Evolutionary conservation across 345 rosid species (phyloP).

Genomic region (Carallia brachiata): DNA sequence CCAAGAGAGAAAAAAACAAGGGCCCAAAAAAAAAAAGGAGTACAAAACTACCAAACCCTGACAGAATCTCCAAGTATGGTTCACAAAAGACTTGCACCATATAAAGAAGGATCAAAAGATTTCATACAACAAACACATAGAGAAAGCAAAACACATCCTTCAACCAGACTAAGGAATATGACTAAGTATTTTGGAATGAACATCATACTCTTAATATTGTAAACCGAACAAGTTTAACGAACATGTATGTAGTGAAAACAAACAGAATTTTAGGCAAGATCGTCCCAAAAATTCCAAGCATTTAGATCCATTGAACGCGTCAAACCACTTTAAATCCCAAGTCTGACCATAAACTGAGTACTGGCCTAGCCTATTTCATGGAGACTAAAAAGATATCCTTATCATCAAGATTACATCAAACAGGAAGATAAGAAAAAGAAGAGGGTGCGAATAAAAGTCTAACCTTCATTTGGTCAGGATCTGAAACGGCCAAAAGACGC

Average conservation of each 20-base stretch:
- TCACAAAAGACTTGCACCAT: too few relatives aligned
- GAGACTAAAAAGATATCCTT: neutral
- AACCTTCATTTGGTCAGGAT: conserved; percentile 87
- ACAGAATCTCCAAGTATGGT: too few relatives aligned
- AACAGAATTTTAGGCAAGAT: neutral
- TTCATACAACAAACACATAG: too few relatives aligned
- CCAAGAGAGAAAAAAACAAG: too few relatives aligned
- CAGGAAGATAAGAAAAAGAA: conserved; percentile 1
- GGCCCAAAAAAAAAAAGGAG: too few relatives aligned
- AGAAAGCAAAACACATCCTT: too few relatives aligned
- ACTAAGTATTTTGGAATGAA: too few relatives aligned
- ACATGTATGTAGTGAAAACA: neutral
- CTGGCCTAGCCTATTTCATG: too few relatives aligned
- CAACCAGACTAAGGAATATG: too few relatives aligned
- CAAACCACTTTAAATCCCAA: neutral
- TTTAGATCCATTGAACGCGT: neutral
- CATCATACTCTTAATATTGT: neutral
- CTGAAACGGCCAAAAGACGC: conserved; percentile 86
- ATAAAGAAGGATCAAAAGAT: too few relatives aligned
- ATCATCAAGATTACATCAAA: neutral
- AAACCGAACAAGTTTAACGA: neutral
- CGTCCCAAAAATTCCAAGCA: neutral
- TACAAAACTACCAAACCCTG: too few relatives aligned
- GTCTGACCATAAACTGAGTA: too few relatives aligned
- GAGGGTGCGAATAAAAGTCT: neutral